Conservation (phyloP, 2,329 filamentous ascomycete species). For the Diplodia sapinea region DNA sequence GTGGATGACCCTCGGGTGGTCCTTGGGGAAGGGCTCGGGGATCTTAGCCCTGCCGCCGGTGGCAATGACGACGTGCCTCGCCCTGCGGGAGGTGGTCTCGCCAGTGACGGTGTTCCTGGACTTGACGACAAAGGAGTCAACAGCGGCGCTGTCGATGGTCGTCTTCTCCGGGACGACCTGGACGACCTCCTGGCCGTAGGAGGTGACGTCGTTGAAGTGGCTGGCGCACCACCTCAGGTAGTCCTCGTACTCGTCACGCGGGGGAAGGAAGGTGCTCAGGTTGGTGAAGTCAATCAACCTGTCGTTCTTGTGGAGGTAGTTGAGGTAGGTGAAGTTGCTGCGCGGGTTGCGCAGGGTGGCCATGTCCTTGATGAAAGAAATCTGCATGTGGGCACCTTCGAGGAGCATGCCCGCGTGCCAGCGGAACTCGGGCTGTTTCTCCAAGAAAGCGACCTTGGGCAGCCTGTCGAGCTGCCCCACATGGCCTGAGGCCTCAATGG, state of each 20-base stretch:
- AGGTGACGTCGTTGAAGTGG: slow-evolving; percentile 74
- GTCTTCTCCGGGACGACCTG: slow-evolving; percentile 68
- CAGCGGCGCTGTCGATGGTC: slow-evolving; percentile 53
- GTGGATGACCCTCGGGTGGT: slow-evolving; percentile 78
- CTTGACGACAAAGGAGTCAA: slow-evolving; percentile 71
- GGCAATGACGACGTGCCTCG: slow-evolving; percentile 73
- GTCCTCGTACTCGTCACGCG: slow-evolving; percentile 89
- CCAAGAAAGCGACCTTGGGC: slow-evolving; percentile 83
- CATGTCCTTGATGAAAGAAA: slow-evolving; percentile 95
- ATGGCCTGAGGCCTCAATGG: slow-evolving; percentile 56
- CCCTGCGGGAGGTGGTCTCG: slow-evolving; percentile 58
- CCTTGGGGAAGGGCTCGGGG: slow-evolving; percentile 70
- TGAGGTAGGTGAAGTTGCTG: slow-evolving; percentile 92
- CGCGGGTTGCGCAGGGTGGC: slow-evolving; percentile 86
- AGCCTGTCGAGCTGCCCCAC: slow-evolving; percentile 47
- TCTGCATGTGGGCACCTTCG: slow-evolving; percentile 94
- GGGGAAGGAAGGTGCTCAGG: slow-evolving; percentile 83
- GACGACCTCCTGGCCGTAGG: slow-evolving; percentile 79
- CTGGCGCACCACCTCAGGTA: slow-evolving; percentile 92
- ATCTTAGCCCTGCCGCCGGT: slow-evolving; percentile 72
- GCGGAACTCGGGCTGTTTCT: slow-evolving; percentile 80
- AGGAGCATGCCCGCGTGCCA: slow-evolving; percentile 98
- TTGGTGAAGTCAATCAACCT: slow-evolving; percentile 93
- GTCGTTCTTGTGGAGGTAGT: slow-evolving; percentile 83
- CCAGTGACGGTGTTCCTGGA: slow-evolving; percentile 68